Percentiles rank a stretch among this genome's conserved stretches.
Conservation (phyloP, 768 basidiomycete species). For the Suillus weaverae region DNA sequence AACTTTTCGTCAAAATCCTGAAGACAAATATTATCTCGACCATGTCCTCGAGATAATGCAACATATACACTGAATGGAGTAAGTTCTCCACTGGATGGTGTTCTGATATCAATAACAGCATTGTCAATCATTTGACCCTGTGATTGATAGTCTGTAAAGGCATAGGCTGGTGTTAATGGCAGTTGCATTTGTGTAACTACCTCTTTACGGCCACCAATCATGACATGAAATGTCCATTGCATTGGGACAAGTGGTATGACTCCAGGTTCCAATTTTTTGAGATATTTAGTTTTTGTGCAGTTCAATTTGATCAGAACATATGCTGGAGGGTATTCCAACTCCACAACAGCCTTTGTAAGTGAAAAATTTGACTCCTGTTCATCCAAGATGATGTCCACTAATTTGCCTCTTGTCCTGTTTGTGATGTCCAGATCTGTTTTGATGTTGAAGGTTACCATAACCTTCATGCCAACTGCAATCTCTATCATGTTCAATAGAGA, state of each 20-base stretch:
- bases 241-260: neutral
- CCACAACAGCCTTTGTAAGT: neutral
- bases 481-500: neutral
- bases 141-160: slow-evolving; percentile 42
- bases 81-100: slow-evolving; percentile 31
- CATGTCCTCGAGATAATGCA: slow-evolving; percentile 35
- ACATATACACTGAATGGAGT: slow-evolving; percentile 40
- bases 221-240: neutral
- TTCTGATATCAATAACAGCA: slow-evolving; percentile 38
- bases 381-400: slow-evolving; percentile 35
- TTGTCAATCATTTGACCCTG: slow-evolving; percentile 42
- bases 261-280: neutral
- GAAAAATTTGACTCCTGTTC: slow-evolving; percentile 19
- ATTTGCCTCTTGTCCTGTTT: slow-evolving; percentile 27
- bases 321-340: neutral
- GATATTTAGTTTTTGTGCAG: fast-evolving
- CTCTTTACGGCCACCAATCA: neutral
- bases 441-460: slow-evolving; percentile 29
- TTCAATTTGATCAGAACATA: neutral
- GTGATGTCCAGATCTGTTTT: slow-evolving; percentile 40
- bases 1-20: slow-evolving; percentile 28
- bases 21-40: slow-evolving; percentile 27
- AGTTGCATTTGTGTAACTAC: slow-evolving; percentile 20
- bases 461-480: slow-evolving; percentile 4
- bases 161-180: slow-evolving; percentile 38